Base-by-base conservation (phyloP, 306 rosid species). In the Lathyrus tuberosus region DNA sequence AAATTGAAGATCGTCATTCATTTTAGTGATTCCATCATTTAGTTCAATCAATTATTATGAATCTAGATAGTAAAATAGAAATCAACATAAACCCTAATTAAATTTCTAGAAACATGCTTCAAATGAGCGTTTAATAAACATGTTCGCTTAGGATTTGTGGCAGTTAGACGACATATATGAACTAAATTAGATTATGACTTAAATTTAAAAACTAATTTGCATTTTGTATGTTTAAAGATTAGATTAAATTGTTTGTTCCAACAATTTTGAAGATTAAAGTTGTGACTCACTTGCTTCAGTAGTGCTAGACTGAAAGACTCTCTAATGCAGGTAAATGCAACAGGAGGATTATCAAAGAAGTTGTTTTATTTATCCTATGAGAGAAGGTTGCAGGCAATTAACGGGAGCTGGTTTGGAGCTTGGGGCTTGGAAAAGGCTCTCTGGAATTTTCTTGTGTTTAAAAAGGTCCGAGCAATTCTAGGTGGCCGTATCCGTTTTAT, bases 381-480 rank as follows among this genome's bases (percentile, higher is more conserved):
- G 49, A 89, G 97, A 67, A 91, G 99, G 83, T 80, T 91, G 84
- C 84, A 77, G 30, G 92, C 97, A 59, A 72, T 89, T 58, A 84
- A 88, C 78, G 99, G 97, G 44, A 83, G 95, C 86, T 94, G 96
- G 99, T 82, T 94, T 82, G 97, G 99, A 18, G 96, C 97, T 59
- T 89, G 95, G 91, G 97, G 99, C 58, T 83, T 82, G 83, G 99
- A 91, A 79, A 86, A 70, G 84, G 62, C 70, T 82, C 82, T 91
- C n/a, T 94, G 99, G 97, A 38, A 84, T 65, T 72, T 86, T 69
- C 85, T 94, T 59, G 96, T 87, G 75, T 94, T 94, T 70, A 91
- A 78, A 75, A 94, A 91, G 83, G 91, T 94, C 69, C 94, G 75
- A 56, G 96, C 96, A 53, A 76, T 91, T 80, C 81, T 94, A 41